Percentiles rank a stretch among this genome's conserved stretches.
Evolutionary conservation across 2,329 filamentous ascomycete species (phyloP).

Genomic region (Aspergillus unguis): DNA sequence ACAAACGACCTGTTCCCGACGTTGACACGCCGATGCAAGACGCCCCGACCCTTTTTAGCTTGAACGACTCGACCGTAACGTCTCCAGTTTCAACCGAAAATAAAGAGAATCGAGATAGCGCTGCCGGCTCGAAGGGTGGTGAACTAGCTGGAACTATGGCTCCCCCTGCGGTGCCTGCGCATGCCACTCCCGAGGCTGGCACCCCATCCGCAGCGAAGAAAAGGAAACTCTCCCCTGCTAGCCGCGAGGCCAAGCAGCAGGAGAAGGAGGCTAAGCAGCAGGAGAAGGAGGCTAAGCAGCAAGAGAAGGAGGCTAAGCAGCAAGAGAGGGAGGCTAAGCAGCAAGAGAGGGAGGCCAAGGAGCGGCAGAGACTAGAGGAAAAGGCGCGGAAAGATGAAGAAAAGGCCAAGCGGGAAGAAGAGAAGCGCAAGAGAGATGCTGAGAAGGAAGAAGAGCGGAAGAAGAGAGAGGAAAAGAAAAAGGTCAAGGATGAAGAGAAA

Average conservation of each 20-base stretch:
- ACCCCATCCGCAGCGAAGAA: conserved; percentile 25
- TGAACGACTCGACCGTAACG: neutral
- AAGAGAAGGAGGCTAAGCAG: conserved; percentile 26
- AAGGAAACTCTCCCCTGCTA: conserved; percentile 31
- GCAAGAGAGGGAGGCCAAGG: conserved; percentile 27
- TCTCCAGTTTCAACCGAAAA: neutral
- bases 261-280: conserved; percentile 25
- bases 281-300: conserved; percentile 23
- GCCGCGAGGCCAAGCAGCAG: conserved; percentile 24
- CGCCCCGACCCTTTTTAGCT: neutral
- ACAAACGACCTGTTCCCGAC: conserved; percentile 1
- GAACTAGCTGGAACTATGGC: neutral
- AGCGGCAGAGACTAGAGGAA: conserved; percentile 22
- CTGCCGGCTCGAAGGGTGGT: neutral
- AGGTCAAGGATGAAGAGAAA: conserved; percentile 45
- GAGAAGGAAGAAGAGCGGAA: conserved; percentile 46
- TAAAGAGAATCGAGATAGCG: conserved; percentile 8
- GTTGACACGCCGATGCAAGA: neutral
- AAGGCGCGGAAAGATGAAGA: conserved; percentile 16
- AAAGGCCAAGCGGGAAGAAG: conserved; percentile 43
- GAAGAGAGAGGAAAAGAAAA: conserved; percentile 40
- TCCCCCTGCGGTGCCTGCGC: neutral
- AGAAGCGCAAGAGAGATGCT: conserved; percentile 45
- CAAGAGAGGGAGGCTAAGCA: conserved; percentile 17
- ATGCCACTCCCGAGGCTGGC: neutral